phyloP scores from a whole-genome alignment of 2,329 filamentous ascomycete genomes.

The Coniochaeta sp. region DNA sequence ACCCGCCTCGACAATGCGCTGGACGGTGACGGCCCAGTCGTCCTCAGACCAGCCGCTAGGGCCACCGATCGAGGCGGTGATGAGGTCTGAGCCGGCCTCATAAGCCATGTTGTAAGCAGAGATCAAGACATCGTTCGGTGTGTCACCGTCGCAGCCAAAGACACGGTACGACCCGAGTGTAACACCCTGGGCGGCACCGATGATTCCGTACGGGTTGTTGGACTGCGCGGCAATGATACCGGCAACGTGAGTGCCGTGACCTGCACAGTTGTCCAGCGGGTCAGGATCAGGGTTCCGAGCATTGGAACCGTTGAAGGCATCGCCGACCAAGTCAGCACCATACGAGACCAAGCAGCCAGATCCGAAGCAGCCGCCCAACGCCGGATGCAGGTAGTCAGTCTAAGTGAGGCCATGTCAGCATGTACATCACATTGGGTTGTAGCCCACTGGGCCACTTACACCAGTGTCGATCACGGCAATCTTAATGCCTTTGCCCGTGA shows the following conservation, averaged over 20 bases:
- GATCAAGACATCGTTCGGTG: constrained; percentile 49
- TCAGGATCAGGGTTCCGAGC: constrained; percentile 37
- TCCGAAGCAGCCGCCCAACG: constrained; percentile 59
- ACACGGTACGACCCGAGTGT: constrained; percentile 50
- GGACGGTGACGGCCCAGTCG: constrained; percentile 41
- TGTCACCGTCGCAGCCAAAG: constrained; percentile 45
- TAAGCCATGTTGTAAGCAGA: constrained; percentile 53
- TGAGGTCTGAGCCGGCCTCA: constrained; percentile 52
- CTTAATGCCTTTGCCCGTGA: constrained; percentile 44
- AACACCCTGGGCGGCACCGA: constrained; percentile 49
- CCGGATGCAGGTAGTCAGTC: constrained; percentile 57
- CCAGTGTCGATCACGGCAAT: constrained; percentile 48
- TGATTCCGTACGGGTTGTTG: constrained; percentile 46
- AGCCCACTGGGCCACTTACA: constrained; percentile 35
- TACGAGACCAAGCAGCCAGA: constrained; percentile 48
- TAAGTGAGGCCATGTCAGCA: constrained; percentile 18
- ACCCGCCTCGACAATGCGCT: constrained; percentile 45
- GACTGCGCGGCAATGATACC: constrained; percentile 55
- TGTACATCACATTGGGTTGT: neutral
- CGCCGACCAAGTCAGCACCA: constrained; percentile 52
- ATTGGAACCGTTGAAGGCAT: constrained; percentile 36
- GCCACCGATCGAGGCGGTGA: constrained; percentile 48
- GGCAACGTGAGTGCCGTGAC: constrained; percentile 56
- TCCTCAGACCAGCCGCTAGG: constrained; percentile 45
- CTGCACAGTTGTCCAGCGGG: constrained; percentile 47